A percentile compares a stretch with the other conserved stretches of the same genome.
Evolutionary conservation across 2,329 filamentous ascomycete species (phyloP).

Genomic region (Dactylellina sp.): DNA sequence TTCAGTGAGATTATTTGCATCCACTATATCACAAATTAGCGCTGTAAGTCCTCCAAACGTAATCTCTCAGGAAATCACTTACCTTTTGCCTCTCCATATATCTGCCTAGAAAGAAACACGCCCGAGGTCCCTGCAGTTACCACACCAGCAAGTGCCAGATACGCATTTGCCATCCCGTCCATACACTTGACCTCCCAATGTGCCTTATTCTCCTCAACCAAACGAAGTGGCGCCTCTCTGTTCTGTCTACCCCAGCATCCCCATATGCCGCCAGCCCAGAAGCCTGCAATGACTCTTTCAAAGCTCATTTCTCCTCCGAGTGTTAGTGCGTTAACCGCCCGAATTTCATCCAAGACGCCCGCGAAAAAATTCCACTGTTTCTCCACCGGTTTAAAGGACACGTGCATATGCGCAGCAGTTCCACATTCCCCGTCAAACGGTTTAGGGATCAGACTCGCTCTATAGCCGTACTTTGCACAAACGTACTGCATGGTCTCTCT

Average conservation of each 20-base stretch:
- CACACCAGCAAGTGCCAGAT: constrained; percentile 74
- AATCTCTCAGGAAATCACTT: constrained; percentile 1
- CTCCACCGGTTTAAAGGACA: constrained; percentile 64
- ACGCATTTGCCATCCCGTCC: constrained; percentile 84
- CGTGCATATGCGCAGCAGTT: constrained; percentile 76
- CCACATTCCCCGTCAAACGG: constrained; percentile 72
- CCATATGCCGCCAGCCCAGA: constrained; percentile 82
- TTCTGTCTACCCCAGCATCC: constrained; percentile 86
- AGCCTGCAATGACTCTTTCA: constrained; percentile 74
- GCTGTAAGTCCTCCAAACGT: neutral
- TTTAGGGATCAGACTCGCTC: constrained; percentile 79
- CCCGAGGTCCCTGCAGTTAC: constrained; percentile 72
- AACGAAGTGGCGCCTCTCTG: constrained; percentile 78
- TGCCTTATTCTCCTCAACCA: constrained; percentile 69
- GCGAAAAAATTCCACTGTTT: constrained; percentile 74
- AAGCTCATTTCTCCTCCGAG: constrained; percentile 77
- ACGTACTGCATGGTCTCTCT: constrained; percentile 76
- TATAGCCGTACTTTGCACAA: constrained; percentile 72
- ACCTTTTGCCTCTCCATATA: constrained; percentile 69
- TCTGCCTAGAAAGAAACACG: constrained; percentile 64
- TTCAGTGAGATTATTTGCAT: constrained; percentile 68
- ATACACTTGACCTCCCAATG: constrained; percentile 83
- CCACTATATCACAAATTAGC: constrained; percentile 61
- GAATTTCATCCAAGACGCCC: constrained; percentile 75
- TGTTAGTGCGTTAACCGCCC: constrained; percentile 75